phyloP scores from a whole-genome alignment of 441 rosid genomes.

The Viola pubescens region DNA sequence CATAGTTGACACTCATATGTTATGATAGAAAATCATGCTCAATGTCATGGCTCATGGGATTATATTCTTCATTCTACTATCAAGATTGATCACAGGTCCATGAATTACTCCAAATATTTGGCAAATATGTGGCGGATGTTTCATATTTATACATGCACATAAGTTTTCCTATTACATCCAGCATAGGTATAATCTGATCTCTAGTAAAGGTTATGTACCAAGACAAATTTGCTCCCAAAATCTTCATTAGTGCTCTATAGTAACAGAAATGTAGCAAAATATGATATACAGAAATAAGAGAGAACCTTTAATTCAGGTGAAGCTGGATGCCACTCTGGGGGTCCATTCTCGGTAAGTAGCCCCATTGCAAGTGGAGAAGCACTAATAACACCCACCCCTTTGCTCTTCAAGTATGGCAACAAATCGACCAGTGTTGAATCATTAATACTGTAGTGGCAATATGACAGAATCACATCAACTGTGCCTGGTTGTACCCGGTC shows the following conservation, averaged over 20 bases:
- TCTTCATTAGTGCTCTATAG: not conserved
- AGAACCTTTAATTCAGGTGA: conserved; percentile 66
- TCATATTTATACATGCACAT: not conserved
- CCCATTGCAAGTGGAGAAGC: conserved; percentile 96
- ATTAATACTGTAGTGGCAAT: conserved; percentile 73
- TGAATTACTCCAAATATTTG: not conserved
- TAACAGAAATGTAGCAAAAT: not conserved
- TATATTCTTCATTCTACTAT: too few species aligned
- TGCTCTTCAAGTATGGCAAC: conserved; percentile 75
- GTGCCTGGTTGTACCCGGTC: conserved; percentile 74
- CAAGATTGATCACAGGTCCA: not conserved
- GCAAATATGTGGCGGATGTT: not conserved
- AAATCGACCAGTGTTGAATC: conserved; percentile 67
- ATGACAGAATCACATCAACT: conserved; percentile 69
- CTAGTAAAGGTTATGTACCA: not conserved
- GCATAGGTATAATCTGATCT: not conserved
- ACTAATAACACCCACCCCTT: conserved; percentile 75
- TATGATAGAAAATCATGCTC: too few species aligned
- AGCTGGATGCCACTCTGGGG: conserved; percentile 98
- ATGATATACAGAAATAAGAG: conserved; percentile 1
- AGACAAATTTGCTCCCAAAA: conserved; percentile 2
- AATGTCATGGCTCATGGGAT: too few species aligned
- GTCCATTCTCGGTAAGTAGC: conserved; percentile 77
- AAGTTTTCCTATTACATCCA: not conserved
- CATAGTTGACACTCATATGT: too few species aligned